These are phyloP conservation scores for Rasamsonia emersonii DNA, from an alignment of 2,329 filamentous ascomycete species.

Conservation along the genomic window DNA sequence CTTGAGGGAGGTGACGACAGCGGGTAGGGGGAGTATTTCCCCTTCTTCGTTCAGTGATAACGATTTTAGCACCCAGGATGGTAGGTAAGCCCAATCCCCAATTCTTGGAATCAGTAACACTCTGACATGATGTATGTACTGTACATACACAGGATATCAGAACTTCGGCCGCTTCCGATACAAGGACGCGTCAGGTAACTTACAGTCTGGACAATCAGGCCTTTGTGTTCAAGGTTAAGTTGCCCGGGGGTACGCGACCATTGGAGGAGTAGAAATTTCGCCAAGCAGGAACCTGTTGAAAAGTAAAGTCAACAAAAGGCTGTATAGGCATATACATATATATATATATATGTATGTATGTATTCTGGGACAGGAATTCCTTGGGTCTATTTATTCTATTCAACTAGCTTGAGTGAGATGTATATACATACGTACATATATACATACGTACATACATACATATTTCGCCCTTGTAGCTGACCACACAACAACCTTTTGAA, in stretches of 20 bases:
- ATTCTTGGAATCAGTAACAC: not conserved
- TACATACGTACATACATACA: no score
- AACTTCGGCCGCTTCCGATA: conserved; percentile 51
- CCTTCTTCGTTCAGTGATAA: conserved; percentile 64
- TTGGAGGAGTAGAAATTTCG: no score
- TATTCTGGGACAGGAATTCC: no score
- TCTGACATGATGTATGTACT: conserved; percentile 7
- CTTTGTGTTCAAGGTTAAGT: conserved; percentile 45
- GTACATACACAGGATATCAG: conserved; percentile 38
- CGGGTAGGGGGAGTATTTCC: conserved; percentile 62
- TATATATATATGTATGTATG: no score
- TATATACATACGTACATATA: no score
- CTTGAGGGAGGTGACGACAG: conserved; percentile 34
- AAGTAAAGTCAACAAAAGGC: no score
- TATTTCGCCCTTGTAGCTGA: no score
- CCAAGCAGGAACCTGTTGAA: no score
- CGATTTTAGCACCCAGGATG: conserved; percentile 67
- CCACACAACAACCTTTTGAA: no score
- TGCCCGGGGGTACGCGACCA: conserved; percentile 10
- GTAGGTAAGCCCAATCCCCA: conserved; percentile 29
- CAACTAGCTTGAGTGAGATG: no score
- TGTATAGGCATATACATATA: no score
- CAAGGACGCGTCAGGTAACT: conserved; percentile 48
- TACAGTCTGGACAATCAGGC: conserved; percentile 54
- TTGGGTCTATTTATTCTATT: no score